Percentiles rank a stretch among this genome's conserved stretches.
Evolutionary conservation across 2,329 filamentous ascomycete genomes (phyloP).

Genomic region (Alternaria longipes): DNA sequence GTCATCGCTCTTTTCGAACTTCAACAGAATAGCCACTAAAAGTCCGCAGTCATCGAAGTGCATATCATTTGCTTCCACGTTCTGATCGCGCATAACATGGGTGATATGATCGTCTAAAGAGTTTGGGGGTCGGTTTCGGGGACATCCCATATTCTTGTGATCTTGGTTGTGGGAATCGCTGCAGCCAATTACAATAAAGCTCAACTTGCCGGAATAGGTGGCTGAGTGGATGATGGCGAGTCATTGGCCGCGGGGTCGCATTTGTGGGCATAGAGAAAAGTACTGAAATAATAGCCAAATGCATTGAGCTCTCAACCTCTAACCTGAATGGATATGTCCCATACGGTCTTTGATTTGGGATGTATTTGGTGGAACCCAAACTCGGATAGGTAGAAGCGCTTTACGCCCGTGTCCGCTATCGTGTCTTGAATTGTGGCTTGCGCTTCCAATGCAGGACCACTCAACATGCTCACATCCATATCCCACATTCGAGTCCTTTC

Average conservation of each 20-base stretch:
- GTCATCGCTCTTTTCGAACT: conserved; percentile 34
- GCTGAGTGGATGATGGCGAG: conserved; percentile 28
- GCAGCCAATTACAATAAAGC: conserved; percentile 45
- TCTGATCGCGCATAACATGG: conserved; percentile 33
- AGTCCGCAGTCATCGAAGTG: conserved; percentile 36
- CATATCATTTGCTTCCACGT: conserved; percentile 35
- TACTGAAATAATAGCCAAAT: not conserved
- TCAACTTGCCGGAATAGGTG: conserved; percentile 30
- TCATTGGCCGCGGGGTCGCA: not conserved
- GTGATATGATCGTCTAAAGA: conserved; percentile 29
- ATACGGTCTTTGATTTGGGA: conserved; percentile 26
- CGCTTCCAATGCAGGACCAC: conserved; percentile 25
- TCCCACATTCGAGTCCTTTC: conserved; percentile 25
- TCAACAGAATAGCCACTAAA: conserved; percentile 34
- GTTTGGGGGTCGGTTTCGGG: conserved; percentile 30
- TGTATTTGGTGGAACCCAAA: conserved; percentile 38
- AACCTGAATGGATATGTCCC: conserved; percentile 32
- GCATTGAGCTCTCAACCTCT: not conserved
- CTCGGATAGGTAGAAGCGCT: conserved; percentile 36
- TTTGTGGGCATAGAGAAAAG: not conserved
- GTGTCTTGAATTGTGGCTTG: conserved; percentile 37
- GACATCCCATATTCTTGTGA: conserved; percentile 39
- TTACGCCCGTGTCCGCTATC: conserved; percentile 26
- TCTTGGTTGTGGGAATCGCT: conserved; percentile 45
- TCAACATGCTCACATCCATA: conserved; percentile 35